Base-by-base conservation (phyloP, 139 green algal genomes). In the Axilococcus clingmanii region DNA sequence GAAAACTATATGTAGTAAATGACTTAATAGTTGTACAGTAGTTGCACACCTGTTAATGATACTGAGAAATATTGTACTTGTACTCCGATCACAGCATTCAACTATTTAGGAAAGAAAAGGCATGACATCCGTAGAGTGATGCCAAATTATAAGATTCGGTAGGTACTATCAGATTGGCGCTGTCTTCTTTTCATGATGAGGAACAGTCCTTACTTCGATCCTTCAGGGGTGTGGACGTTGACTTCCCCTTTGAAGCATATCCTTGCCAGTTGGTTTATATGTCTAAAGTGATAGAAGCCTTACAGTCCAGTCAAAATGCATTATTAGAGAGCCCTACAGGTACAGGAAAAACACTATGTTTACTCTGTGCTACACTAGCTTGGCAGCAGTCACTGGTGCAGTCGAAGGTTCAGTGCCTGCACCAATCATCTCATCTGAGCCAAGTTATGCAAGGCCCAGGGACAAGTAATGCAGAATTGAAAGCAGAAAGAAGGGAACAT, bases 321-420 rank as follows among this genome's bases (percentile, higher is more conserved):
- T 69, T 97, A 59, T 69, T 97, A 45, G 90, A 97, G 69, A 88
- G 74, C 48, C 90, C 90, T 38, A 97, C 90, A 0, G 90, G 90
- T 22, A 97, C 90, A 1, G 90, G 90, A 31, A 97, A 97, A 68
- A 97, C 90, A 22, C 74, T 97, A 23, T 97, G 88, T 69, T 77
- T 97, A 68, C 79, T 97, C 40, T 97, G 90, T 66, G 85, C 90
- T 12, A 79, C 82, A 0, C 64, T 97, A 24, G 90, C 83, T 0
- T 97, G 90, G 90, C 66, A 75, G 4, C 50, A 85, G 51, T 65
- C 65, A 31, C 16, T 40, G 29, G 19, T 20, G 23, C n/a, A 57
- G 36, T 16, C 31, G 29, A 41, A 44, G 4, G 29, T 27, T 22
- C 30, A 58, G 20, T 14, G 30, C 34, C 3, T 56, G 14, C 43